Percentiles rank a stretch among this genome's conserved stretches.
phyloP scores from a whole-genome alignment of 2,329 filamentous ascomycete genomes.

The Colletotrichum tanaceti region DNA sequence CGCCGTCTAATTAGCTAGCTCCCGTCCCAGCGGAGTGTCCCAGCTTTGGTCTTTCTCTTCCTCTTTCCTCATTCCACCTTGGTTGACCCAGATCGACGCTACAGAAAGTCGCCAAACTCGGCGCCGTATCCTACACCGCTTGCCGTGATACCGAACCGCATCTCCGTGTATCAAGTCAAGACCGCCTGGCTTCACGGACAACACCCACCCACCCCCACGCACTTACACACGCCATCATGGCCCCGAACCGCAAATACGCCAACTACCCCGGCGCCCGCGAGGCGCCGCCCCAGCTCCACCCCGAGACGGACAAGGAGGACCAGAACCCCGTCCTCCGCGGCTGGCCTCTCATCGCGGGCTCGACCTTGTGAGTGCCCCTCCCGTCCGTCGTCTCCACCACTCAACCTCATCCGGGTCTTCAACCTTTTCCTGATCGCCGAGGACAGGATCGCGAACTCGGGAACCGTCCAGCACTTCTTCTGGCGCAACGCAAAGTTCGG shows the following conservation, averaged over 20 bases:
- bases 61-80: background rate
- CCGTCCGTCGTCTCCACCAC: background rate
- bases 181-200: background rate
- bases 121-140: background rate
- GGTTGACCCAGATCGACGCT: background rate
- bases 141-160: background rate
- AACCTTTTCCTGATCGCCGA: background rate
- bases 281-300: constrained; percentile 17
- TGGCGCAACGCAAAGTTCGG: constrained; percentile 76
- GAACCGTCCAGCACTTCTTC: constrained; percentile 70
- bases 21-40: background rate
- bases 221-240: constrained; percentile 23
- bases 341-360: constrained; percentile 68
- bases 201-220: too few relatives aligned
- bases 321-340: constrained; percentile 79
- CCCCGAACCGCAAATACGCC: constrained; percentile 40
- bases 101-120: background rate
- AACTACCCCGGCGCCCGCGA: constrained; percentile 40
- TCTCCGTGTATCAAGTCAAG: background rate
- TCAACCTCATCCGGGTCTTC: background rate
- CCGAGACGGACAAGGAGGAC: constrained; percentile 51
- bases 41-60: background rate
- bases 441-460: constrained; percentile 68
- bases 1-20: constrained; percentile 8
- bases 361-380: constrained; percentile 64